phyloP scores from a whole-genome alignment of 768 basidiomycete species.

The Podaxis sp. region DNA sequence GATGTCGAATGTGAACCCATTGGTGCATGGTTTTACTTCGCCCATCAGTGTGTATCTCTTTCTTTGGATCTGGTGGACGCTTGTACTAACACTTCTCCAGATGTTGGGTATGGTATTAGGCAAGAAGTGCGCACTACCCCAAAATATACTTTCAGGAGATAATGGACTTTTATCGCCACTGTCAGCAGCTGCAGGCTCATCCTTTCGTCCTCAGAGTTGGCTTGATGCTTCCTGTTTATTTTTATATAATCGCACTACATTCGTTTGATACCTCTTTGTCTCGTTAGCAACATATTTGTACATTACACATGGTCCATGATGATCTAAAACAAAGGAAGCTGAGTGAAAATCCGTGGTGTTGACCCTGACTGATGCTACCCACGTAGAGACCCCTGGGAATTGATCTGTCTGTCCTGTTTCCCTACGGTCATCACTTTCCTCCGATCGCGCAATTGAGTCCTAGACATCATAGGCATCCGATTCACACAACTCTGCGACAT shows the following conservation, averaged over 20 bases:
- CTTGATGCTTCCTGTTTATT: not conserved
- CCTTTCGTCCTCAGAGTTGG: not conserved
- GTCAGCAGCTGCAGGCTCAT: not conserved
- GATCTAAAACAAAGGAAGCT: not conserved
- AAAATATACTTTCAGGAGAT: conserved; percentile 21
- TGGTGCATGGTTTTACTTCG: conserved; percentile 66
- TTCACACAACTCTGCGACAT: not conserved
- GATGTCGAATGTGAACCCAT: conserved; percentile 39
- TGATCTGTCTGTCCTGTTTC: not conserved
- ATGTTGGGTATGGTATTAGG: conserved; percentile 24
- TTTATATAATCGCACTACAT: not conserved
- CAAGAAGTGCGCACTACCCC: conserved; percentile 15
- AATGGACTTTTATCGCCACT: not conserved
- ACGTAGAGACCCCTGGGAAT: too few species aligned
- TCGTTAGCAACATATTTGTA: not conserved
- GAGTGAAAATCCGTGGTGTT: too few species aligned
- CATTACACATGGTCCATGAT: not conserved
- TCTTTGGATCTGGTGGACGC: not conserved
- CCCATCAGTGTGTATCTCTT: conserved; percentile 55
- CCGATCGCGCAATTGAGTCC: not conserved
- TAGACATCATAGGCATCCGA: not conserved
- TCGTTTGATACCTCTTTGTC: not conserved
- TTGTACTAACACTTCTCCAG: conserved; percentile 17
- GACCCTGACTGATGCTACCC: too few species aligned
- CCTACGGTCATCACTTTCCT: not conserved